phyloP scores from a whole-genome alignment of 2,329 filamentous ascomycete species.

The Botrytis porri region DNA sequence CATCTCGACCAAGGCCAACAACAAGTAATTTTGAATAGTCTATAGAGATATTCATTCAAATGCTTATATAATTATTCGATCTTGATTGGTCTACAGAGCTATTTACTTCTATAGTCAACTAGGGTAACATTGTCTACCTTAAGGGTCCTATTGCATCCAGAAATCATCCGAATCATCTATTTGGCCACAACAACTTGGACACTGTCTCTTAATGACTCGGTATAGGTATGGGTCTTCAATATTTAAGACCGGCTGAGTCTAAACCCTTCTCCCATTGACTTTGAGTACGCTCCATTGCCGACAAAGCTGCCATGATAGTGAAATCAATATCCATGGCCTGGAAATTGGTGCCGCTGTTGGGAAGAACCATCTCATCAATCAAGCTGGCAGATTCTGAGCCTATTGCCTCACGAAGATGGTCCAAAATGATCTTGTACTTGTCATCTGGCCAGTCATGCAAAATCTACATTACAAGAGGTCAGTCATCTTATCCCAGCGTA shows the following conservation, averaged over 20 bases:
- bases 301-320: conserved; percentile 40
- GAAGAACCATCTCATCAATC: conserved; percentile 45
- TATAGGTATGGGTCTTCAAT: neutral
- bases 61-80: neutral
- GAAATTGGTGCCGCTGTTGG: conserved; percentile 37
- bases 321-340: conserved; percentile 39
- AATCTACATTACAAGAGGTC: conserved; percentile 23
- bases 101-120: neutral
- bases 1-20: neutral
- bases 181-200: neutral
- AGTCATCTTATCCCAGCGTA: neutral
- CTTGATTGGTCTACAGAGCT: neutral
- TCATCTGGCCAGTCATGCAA: conserved; percentile 43
- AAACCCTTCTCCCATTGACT: conserved; percentile 4
- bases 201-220: neutral
- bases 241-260: neutral
- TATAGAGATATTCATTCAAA: no score
- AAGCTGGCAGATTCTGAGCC: conserved; percentile 34
- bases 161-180: neutral
- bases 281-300: conserved; percentile 39
- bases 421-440: conserved; percentile 23
- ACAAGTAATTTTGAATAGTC: neutral
- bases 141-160: neutral
- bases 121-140: neutral
- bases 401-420: conserved; percentile 10